Evolutionary conservation across 1,284 basidiomycete genomes (phyloP).

Genomic region (Leccinum griseonigrum): DNA sequence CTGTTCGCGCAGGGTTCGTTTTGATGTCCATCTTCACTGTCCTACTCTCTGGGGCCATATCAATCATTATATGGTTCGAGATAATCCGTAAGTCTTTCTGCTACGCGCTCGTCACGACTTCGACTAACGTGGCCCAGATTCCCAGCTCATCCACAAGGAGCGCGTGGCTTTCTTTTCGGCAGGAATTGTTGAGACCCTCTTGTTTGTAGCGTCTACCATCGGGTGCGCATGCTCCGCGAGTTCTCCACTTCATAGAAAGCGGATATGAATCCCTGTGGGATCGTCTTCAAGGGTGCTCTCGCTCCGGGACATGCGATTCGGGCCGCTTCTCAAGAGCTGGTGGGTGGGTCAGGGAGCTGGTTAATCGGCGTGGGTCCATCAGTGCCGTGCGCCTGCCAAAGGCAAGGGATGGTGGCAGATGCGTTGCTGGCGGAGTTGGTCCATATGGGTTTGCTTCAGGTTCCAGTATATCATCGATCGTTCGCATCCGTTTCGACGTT

Average conservation of each 20-base stretch:
- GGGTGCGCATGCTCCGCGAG: conserved; percentile 42
- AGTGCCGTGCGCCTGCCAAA: no score
- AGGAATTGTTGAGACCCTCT: conserved; percentile 48
- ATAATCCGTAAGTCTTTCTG: conserved; percentile 43
- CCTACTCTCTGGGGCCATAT: conserved; percentile 48
- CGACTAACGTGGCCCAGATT: conserved; percentile 15
- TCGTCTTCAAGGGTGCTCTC: no score
- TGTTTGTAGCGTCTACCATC: conserved; percentile 50
- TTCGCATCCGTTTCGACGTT: neutral
- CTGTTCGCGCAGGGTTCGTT: conserved; percentile 60
- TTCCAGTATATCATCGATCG: conserved; percentile 53
- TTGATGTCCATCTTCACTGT: conserved; percentile 51
- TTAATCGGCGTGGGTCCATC: no score
- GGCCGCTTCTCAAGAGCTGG: no score
- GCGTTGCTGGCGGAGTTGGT: conserved; percentile 73
- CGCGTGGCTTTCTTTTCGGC: conserved; percentile 45
- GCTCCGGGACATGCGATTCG: no score
- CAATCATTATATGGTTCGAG: conserved; percentile 58
- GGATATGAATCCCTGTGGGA: no score
- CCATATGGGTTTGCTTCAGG: conserved; percentile 90
- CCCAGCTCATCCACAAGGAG: conserved; percentile 39
- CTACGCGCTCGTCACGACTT: neutral
- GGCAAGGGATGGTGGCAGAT: no score
- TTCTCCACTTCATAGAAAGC: neutral
- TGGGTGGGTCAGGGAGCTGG: no score